These are phyloP conservation scores for Adansonia rubrostipa DNA, from an alignment of 441 rosid species.

Conservation along the genomic window DNA sequence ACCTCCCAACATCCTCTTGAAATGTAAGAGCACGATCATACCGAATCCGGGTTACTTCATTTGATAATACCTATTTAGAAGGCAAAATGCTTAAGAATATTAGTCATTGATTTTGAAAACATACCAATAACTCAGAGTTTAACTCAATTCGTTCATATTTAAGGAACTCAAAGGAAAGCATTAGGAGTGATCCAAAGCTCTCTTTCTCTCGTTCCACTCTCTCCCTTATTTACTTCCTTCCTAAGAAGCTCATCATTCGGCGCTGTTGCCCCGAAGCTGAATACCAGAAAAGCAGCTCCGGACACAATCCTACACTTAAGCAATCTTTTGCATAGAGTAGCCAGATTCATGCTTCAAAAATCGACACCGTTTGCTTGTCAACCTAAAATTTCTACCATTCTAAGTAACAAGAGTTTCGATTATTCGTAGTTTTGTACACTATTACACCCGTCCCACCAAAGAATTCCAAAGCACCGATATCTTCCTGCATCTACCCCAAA, in stretches of 20 bases:
- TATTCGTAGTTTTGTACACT: not conserved
- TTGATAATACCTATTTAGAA: slow-evolving; percentile 64
- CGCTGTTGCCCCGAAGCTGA: not conserved
- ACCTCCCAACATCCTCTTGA: slow-evolving; percentile 46
- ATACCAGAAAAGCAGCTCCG: not conserved
- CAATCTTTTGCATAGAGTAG: not conserved
- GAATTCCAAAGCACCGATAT: not conserved
- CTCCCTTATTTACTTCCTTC: not conserved
- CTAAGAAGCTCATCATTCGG: not conserved
- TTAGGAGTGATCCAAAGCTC: not conserved
- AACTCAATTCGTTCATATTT: not conserved
- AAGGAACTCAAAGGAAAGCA: not conserved
- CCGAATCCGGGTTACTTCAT: slow-evolving; percentile 60
- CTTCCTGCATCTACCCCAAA: not conserved
- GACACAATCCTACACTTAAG: not conserved
- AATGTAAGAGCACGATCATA: slow-evolving; percentile 60
- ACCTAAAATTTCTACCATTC: slow-evolving; percentile 3
- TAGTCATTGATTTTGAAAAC: not conserved
- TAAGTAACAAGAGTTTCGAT: not conserved
- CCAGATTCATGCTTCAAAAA: slow-evolving; percentile 2
- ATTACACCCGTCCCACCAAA: not conserved
- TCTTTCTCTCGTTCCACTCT: not conserved
- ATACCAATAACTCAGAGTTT: not conserved
- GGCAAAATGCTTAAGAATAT: not conserved
- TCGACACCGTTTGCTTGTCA: not conserved